Evolutionary conservation across 345 rosid genomes (phyloP).

Genomic region (Euphorbia peplus): DNA sequence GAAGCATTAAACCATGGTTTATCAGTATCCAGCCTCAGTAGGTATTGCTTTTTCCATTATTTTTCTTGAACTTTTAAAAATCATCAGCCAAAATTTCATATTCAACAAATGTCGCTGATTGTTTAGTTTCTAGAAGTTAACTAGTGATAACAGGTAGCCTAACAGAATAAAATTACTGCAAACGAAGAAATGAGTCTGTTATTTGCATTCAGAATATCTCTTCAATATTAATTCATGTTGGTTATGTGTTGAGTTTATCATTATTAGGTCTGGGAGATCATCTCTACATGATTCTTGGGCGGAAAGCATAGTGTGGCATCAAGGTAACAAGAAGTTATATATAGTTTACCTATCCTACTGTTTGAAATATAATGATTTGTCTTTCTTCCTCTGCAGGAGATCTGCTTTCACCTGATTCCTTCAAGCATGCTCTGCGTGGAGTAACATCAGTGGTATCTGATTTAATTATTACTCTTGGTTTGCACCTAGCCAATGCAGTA

Average conservation of each 20-base stretch:
- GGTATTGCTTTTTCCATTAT: slow-evolving; percentile 30
- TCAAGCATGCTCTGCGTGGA: slow-evolving; percentile 50
- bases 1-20: slow-evolving; percentile 34
- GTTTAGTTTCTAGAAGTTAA: slow-evolving; percentile 2
- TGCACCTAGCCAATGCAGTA: not conserved
- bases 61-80: not conserved
- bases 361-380: not conserved
- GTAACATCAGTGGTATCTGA: slow-evolving; percentile 53
- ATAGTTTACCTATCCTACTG: slow-evolving; percentile 5
- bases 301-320: slow-evolving; percentile 50
- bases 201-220: not conserved
- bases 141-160: not conserved
- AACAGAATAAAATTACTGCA: not conserved
- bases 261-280: slow-evolving; percentile 54
- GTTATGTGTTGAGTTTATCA: not conserved
- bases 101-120: not conserved
- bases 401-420: slow-evolving; percentile 50
- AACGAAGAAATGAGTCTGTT: not conserved
- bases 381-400: slow-evolving; percentile 38
- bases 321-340: slow-evolving; percentile 27
- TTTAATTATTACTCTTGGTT: slow-evolving; percentile 5
- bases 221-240: no score
- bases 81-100: not conserved
- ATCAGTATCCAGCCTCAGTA: slow-evolving; percentile 37
- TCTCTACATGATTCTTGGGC: slow-evolving; percentile 53